phyloP scores from a whole-genome alignment of 176 grass and related monocot genomes.

The Zea mays region DNA sequence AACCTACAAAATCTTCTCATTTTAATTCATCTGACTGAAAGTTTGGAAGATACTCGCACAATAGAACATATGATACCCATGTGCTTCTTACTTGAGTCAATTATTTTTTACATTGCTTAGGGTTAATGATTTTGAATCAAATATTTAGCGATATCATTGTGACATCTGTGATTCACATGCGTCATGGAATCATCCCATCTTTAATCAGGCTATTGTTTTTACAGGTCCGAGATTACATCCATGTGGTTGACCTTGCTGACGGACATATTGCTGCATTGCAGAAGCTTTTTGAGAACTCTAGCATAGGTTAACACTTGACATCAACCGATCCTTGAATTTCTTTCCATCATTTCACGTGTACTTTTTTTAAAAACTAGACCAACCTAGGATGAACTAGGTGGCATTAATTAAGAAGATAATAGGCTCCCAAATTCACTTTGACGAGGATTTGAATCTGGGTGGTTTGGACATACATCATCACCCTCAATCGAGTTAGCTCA shows the following conservation, averaged over 20 bases:
- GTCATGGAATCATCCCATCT: not conserved
- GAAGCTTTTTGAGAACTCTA: conserved; percentile 74
- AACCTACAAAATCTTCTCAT: conserved; percentile 3
- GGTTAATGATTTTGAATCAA: not conserved
- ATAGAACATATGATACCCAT: conserved; percentile 1
- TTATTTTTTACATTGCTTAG: conserved; percentile 1
- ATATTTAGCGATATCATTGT: conserved; percentile 23
- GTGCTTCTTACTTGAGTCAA: conserved; percentile 1
- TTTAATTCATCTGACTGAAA: not conserved
- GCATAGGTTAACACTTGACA: conserved; percentile 47
- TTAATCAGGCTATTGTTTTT: conserved; percentile 28
- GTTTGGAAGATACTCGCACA: not conserved
- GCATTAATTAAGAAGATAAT: not conserved
- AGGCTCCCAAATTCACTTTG: not conserved
- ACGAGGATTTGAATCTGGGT: not conserved
- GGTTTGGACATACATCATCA: not conserved
- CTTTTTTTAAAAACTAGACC: not conserved
- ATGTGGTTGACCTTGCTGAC: conserved; percentile 86
- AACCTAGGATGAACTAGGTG: not conserved
- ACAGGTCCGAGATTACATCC: conserved; percentile 87
- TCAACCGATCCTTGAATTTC: conserved; percentile 2
- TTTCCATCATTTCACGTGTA: conserved; percentile 8
- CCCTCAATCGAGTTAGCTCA: not conserved
- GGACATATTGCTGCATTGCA: conserved; percentile 83
- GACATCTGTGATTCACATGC: not conserved